These are phyloP conservation scores for Apiospora hydei DNA, from an alignment of 2,329 filamentous ascomycete species.

Conservation along the genomic window DNA sequence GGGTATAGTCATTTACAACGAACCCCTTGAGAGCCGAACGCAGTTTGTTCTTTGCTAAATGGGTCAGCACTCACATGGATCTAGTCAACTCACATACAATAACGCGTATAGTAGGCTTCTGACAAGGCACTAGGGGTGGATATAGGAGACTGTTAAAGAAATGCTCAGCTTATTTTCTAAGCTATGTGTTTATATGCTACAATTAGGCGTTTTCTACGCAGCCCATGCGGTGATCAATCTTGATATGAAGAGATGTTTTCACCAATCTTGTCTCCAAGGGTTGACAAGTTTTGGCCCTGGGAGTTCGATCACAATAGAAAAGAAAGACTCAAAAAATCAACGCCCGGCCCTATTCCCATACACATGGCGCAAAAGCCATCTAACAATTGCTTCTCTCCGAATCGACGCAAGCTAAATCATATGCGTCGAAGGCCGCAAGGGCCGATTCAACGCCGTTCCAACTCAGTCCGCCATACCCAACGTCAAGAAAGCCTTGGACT, in stretches of 20 bases:
- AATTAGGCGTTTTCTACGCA: constrained; percentile 10
- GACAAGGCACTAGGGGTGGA: not conserved
- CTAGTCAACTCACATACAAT: not conserved
- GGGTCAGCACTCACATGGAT: not conserved
- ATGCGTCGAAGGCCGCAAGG: constrained; percentile 15
- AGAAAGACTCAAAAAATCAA: constrained; percentile 5
- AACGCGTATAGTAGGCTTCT: not conserved
- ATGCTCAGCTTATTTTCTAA: constrained; percentile 8
- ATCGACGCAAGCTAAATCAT: not conserved
- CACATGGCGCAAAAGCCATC: not conserved
- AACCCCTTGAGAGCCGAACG: not conserved
- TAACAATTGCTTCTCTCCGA: not conserved
- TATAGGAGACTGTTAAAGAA: not conserved
- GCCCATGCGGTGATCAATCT: constrained; percentile 11
- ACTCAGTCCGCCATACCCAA: not conserved
- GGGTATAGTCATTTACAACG: too few species aligned
- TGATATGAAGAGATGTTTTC: constrained; percentile 16
- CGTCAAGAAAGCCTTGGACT: not conserved
- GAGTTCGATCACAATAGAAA: not conserved
- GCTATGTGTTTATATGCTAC: constrained; percentile 16
- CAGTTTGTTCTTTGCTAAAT: not conserved
- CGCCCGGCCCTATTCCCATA: constrained; percentile 18
- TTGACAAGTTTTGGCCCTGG: not conserved
- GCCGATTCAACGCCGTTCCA: constrained; percentile 4
- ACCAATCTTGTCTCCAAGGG: not conserved